These are phyloP conservation scores for Glycine latifolia DNA, from an alignment of 306 rosid genomes.

Conservation along the genomic window DNA sequence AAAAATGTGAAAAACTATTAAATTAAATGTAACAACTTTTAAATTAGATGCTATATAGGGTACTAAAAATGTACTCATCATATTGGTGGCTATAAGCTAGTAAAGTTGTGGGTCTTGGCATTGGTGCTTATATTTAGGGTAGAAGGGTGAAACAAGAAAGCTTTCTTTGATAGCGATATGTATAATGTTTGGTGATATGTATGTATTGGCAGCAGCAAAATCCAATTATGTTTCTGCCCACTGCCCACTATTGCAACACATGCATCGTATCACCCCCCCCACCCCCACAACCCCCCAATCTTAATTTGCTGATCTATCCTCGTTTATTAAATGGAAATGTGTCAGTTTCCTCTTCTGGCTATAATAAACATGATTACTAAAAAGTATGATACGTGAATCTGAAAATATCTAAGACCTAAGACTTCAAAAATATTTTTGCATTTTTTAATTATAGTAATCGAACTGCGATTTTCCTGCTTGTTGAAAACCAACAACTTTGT, in stretches of 20 bases:
- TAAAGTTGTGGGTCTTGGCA: not conserved
- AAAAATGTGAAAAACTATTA: too few relatives aligned
- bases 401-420: not conserved
- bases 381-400: not conserved
- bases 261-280: not conserved
- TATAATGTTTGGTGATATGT: not conserved
- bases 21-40: not conserved
- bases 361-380: not conserved
- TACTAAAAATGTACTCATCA: not conserved
- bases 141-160: not conserved
- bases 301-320: not conserved
- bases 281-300: too few relatives aligned
- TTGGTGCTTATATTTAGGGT: not conserved
- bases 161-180: not conserved
- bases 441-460: too few relatives aligned
- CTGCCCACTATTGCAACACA: slow-evolving; percentile 10
- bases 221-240: slow-evolving; percentile 7
- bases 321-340: not conserved
- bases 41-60: not conserved
- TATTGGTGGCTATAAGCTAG: not conserved
- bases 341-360: not conserved
- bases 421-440: too few relatives aligned
- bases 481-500: not conserved
- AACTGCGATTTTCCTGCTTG: too few relatives aligned
- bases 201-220: not conserved